Conservation (phyloP, 1,284 basidiomycete genomes). For the Grifola frondosa region DNA sequence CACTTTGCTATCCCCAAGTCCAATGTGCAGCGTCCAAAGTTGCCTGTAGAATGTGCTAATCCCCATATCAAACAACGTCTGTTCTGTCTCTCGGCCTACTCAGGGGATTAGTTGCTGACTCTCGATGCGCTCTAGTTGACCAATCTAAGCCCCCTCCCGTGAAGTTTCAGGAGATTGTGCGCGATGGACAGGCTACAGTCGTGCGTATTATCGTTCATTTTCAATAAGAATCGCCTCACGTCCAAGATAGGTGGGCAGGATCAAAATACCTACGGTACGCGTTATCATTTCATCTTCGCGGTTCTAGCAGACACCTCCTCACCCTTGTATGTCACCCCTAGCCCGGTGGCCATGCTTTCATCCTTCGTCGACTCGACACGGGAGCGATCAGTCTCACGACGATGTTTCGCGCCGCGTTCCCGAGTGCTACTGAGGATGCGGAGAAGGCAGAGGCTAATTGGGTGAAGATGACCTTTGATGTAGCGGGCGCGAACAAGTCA, state of each 20-base stretch:
- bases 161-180: slow-evolving; percentile 71
- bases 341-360: slow-evolving; percentile 85
- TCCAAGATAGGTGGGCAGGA: slow-evolving; percentile 69
- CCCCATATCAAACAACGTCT: slow-evolving; percentile 38
- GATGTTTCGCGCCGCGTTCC: slow-evolving; percentile 98
- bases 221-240: slow-evolving; percentile 10
- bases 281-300: slow-evolving; percentile 1
- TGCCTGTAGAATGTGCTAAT: slow-evolving; percentile 40
- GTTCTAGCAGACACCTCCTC: slow-evolving; percentile 8
- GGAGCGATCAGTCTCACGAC: slow-evolving; percentile 94
- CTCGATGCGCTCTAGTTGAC: slow-evolving; percentile 27
- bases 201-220: slow-evolving; percentile 37
- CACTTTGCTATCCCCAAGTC: slow-evolving; percentile 17
- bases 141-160: slow-evolving; percentile 40
- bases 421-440: slow-evolving; percentile 74
- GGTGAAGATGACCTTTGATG: slow-evolving; percentile 82
- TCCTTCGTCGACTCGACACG: slow-evolving; percentile 94
- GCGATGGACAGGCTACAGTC: slow-evolving; percentile 65
- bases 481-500: slow-evolving; percentile 80
- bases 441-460: slow-evolving; percentile 86
- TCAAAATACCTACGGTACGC: slow-evolving; percentile 91
- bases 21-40: slow-evolving; percentile 34
- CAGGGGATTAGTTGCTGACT: slow-evolving; percentile 10
- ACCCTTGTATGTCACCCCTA: slow-evolving; percentile 32
- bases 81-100: slow-evolving; percentile 19